Conservation (phyloP, 345 rosid genomes). For the Mallotus nudiflorus region DNA sequence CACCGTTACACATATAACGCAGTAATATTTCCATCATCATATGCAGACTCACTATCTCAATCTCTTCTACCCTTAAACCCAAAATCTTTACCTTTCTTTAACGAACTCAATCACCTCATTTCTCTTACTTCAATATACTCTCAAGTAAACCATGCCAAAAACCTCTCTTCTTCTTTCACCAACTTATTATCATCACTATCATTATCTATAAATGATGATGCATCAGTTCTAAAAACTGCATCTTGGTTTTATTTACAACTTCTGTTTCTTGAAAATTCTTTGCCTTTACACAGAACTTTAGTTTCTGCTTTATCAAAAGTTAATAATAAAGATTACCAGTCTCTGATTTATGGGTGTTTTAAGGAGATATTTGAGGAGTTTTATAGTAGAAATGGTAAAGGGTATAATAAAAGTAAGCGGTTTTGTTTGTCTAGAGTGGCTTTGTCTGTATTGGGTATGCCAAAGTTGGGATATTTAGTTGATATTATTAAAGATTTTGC, state of each 20-base stretch:
- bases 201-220: slow-evolving; percentile 20
- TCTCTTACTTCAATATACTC: slow-evolving; percentile 75
- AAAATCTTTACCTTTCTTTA: slow-evolving; percentile 41
- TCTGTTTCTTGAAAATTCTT: slow-evolving; percentile 76
- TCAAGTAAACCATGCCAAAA: slow-evolving; percentile 71
- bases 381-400: slow-evolving; percentile 37
- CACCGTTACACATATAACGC: slow-evolving; percentile 94
- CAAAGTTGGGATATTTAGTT: slow-evolving; percentile 71
- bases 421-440: slow-evolving; percentile 82
- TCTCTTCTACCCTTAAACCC: slow-evolving; percentile 31
- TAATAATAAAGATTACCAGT: slow-evolving; percentile 36
- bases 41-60: slow-evolving; percentile 43
- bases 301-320: slow-evolving; percentile 69
- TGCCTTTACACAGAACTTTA: slow-evolving; percentile 74
- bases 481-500: slow-evolving; percentile 76
- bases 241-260: slow-evolving; percentile 63
- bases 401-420: slow-evolving; percentile 36
- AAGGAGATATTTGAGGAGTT: slow-evolving; percentile 63
- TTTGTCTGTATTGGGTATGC: slow-evolving; percentile 87
- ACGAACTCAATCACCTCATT: slow-evolving; percentile 46
- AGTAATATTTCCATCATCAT: slow-evolving; percentile 63
- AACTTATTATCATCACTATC: slow-evolving; percentile 32
- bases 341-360: slow-evolving; percentile 54
- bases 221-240: slow-evolving; percentile 32
- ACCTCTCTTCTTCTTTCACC: slow-evolving; percentile 58